Evolutionary conservation across 805 yeast genomes (phyloP), one percentile per base, ranked within the genome.

Genomic region (Candida ipomoeae): DNA sequence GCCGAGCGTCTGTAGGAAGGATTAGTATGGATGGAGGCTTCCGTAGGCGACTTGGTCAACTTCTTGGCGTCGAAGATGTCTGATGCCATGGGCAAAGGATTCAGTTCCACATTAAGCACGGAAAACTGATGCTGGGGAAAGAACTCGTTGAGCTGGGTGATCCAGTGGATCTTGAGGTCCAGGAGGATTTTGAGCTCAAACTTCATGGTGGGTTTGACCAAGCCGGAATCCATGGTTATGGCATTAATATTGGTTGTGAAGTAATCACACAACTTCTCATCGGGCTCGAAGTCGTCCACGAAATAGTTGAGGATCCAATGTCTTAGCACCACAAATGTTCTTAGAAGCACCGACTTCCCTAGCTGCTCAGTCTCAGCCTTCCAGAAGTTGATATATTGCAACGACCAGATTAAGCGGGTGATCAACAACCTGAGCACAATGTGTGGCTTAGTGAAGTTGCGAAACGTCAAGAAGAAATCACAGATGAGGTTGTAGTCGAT

Each of bases 231-330:
- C 26, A 48, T 48, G 15, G 68, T 62, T 34, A 72, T 57, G 33
- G 85, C 66, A 48, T 76, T 72, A 18, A 69, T 58, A 44, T 79
- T 74, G 14, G 78, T 67, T 23, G 85, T 70, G 63, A 91, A 72
- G 17, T 51, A 35, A 46, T 73, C 74, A 54, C 78, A 70, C 33
- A 74, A 56, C 31, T 54, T 49, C 5, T 50, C 49, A 55, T 72
- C 65, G 14, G 62, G 46, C 44, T 65, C 68, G 53, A 74, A 94
- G 66, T 94, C 98, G 62, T 88, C 92, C 39, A 82, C 77, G 60
- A 89, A 94, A 65, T 88, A 91, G 66, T 91, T 92, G 52, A 88
- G 68, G 17, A 92, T 65, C 96, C 98, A 92, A 69, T 89, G 96
- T 61, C 97, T 80, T 40, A 94, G 59, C 29, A 87, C 83, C 26